Percentiles rank a stretch among this genome's conserved stretches.
Evolutionary conservation across 176 grass and related monocot species (phyloP).

Genomic region (Eragrostis curvula): DNA sequence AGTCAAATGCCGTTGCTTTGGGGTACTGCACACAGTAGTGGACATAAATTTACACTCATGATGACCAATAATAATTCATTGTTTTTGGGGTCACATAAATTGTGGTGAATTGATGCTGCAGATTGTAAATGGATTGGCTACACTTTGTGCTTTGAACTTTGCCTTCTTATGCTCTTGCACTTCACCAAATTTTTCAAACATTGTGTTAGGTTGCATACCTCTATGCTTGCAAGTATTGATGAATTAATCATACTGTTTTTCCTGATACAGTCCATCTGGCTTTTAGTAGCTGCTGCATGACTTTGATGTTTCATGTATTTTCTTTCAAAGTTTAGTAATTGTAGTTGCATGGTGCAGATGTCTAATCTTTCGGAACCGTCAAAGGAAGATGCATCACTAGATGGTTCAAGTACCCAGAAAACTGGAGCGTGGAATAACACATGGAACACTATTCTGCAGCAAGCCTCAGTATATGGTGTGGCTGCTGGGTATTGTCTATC

Average conservation of each 20-base stretch:
- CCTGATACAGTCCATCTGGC: not conserved
- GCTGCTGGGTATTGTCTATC: slow-evolving; percentile 85
- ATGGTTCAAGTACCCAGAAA: slow-evolving; percentile 44
- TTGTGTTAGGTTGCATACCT: not conserved
- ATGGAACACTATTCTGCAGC: slow-evolving; percentile 52
- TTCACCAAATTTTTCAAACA: not conserved
- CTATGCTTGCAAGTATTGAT: not conserved
- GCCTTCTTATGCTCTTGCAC: not conserved
- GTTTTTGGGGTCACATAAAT: not conserved
- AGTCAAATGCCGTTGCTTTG: not conserved
- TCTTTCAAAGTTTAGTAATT: slow-evolving; percentile 6
- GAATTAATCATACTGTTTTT: not conserved
- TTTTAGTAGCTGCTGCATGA: slow-evolving; percentile 1
- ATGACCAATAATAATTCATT: not conserved
- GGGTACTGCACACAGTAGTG: not conserved
- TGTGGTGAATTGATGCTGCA: not conserved
- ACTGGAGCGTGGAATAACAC: slow-evolving; percentile 52
- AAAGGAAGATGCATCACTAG: slow-evolving; percentile 42
- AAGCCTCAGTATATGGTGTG: slow-evolving; percentile 73
- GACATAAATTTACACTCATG: not conserved
- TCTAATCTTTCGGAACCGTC: slow-evolving; percentile 44
- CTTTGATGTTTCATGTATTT: not conserved
- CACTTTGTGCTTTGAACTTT: not conserved
- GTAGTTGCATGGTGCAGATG: slow-evolving; percentile 53
- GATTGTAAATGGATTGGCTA: not conserved